phyloP scores from a whole-genome alignment of 805 yeast genomes.

The Yarrowia bubula region DNA sequence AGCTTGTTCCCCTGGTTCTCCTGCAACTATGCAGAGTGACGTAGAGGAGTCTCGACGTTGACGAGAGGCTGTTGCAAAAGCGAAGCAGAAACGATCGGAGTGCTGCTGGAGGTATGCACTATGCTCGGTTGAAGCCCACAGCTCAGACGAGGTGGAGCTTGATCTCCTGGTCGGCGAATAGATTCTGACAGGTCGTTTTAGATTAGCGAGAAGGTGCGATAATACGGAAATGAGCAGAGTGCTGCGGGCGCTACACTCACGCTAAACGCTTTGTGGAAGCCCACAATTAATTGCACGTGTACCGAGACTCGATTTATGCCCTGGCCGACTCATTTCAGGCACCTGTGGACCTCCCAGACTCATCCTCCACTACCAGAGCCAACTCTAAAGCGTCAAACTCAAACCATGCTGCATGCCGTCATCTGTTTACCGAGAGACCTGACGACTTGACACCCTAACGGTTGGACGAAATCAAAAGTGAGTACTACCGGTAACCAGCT shows the following conservation, averaged over 20 bases:
- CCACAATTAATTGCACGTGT: not conserved
- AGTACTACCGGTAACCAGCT: not conserved
- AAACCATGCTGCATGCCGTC: conserved; percentile 3
- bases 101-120: too few relatives aligned
- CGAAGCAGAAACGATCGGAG: too few relatives aligned
- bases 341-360: not conserved
- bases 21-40: conserved; percentile 21
- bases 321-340: too few relatives aligned
- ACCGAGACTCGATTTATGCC: not conserved
- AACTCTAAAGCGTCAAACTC: conserved; percentile 19
- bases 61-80: too few relatives aligned
- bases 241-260: too few relatives aligned
- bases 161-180: not conserved
- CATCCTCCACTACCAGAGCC: not conserved
- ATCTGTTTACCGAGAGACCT: not conserved
- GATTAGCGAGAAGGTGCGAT: conserved; percentile 4
- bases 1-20: conserved; percentile 25
- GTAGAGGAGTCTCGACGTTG: not conserved
- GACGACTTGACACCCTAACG: not conserved
- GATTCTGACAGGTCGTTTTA: not conserved
- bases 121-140: too few relatives aligned
- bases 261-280: not conserved
- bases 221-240: not conserved
- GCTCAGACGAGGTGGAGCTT: too few relatives aligned
- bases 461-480: conserved; percentile 1